Evolutionary conservation across 192 early-diverging fungal genomes (phyloP), one percentile per base, ranked within the genome.

Genomic region (Rhizophagus prolifer): DNA sequence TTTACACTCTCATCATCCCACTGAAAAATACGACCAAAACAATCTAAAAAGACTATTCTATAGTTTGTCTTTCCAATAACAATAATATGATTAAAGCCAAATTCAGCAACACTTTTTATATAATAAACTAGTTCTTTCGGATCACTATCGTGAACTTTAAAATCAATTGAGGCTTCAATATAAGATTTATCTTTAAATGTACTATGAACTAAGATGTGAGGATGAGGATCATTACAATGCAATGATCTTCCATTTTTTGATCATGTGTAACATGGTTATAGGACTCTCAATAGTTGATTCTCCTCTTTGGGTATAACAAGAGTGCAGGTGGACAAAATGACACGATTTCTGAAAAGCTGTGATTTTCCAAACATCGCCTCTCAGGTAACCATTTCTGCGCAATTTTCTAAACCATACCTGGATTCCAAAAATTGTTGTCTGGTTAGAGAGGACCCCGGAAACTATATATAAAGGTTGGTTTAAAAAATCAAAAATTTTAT

Each of bases 81-180:
- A 64, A 74, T 74, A 0, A 74, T 62, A 64, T 74, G 61, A 62
- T 74, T 31, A 63, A 74, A 74, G 25, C 73, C 73, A 31, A 63
- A 74, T 62, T 62, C 23, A 63, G 38, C 62, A 64, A 74, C 34
- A 74, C 13, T 9, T 28, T n/a, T 16, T 31, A 74, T 63, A 74
- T 74, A 74, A 44, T 47, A 61, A 23, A 26, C 36, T 63, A 74
- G 58, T 26, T 63, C 60, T 74, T 62, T 44, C 61, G 72, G 72
- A 12, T 47, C 46, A 41, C 44, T 46, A 58, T 30, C 26, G 64
- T 1, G 23, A 63, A 74, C 34, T 31, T 74, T 21, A 54, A 23
- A 74, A 44, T 59, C 60, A 62, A 74, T 62, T 41, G 38, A 63
- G 16, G 31, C 26, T 74, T 34, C 73, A 74, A 74, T 9, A 74